These are phyloP conservation scores for Forsythia suspensa DNA, from an alignment of 257 asterid genomes.

Conservation along the genomic window DNA sequence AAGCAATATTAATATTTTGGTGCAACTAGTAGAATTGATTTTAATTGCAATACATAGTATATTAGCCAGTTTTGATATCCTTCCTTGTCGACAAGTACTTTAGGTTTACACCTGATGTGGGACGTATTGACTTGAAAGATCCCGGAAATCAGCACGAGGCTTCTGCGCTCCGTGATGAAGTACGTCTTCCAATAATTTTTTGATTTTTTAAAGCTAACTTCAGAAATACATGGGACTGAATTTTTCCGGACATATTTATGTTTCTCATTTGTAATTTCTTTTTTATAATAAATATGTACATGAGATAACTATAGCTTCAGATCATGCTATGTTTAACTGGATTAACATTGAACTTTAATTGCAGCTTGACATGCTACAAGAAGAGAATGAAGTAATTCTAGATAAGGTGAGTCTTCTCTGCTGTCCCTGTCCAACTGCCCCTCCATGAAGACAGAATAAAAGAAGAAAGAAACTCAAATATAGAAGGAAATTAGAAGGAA, in stretches of 20 bases:
- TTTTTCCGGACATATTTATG: conserved; percentile 17
- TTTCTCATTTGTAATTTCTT: conserved; percentile 11
- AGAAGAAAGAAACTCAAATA: background rate
- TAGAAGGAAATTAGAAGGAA: background rate
- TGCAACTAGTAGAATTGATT: background rate
- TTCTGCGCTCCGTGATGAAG: conserved; percentile 97
- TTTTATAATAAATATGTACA: conserved; percentile 1
- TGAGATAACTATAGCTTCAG: conserved; percentile 10
- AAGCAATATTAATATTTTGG: background rate
- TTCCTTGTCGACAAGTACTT: conserved; percentile 29
- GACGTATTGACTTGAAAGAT: conserved; percentile 60
- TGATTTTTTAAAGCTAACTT: conserved; percentile 17
- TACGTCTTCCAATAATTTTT: conserved; percentile 34
- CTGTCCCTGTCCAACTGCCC: background rate
- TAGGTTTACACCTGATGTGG: conserved; percentile 73
- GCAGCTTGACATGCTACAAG: conserved; percentile 98
- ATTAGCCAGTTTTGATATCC: conserved; percentile 5
- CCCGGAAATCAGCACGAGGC: conserved; percentile 77
- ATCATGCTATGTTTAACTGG: conserved; percentile 17
- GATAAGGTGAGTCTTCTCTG: conserved; percentile 71
- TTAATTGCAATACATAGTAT: background rate
- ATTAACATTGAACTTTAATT: conserved; percentile 32
- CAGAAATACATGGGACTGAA: conserved; percentile 12
- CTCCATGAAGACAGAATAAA: background rate
- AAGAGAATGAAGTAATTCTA: conserved; percentile 76